A percentile compares a stretch with the other conserved stretches of the same genome.
These are phyloP conservation scores for Saturnispora serradocipensis DNA, from an alignment of 805 yeast species.

Conservation along the genomic window DNA sequence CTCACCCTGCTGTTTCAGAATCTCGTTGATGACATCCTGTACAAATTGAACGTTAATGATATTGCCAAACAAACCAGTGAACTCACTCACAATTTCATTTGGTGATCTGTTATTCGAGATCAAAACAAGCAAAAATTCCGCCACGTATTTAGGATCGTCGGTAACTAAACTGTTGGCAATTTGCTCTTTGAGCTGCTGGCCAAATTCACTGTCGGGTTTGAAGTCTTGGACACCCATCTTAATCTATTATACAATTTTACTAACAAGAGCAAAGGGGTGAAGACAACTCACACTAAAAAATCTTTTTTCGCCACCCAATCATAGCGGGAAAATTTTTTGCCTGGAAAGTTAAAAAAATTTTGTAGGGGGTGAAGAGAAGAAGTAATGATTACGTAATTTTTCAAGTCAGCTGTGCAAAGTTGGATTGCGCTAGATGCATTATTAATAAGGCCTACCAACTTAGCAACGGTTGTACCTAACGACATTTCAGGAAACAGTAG, in stretches of 20 bases:
- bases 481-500: background rate
- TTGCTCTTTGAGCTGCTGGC: slow-evolving; percentile 34
- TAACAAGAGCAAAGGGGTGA: background rate
- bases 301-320: slow-evolving; percentile 2
- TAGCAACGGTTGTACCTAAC: background rate
- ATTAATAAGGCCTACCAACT: too few species aligned
- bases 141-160: slow-evolving; percentile 52
- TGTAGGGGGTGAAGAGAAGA: too few species aligned
- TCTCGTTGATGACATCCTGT: slow-evolving; percentile 47
- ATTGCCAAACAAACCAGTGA: slow-evolving; percentile 51
- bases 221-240: slow-evolving; percentile 17
- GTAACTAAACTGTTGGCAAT: slow-evolving; percentile 35
- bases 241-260: background rate
- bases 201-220: slow-evolving; percentile 27
- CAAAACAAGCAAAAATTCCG: slow-evolving; percentile 65
- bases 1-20: slow-evolving; percentile 31
- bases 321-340: background rate
- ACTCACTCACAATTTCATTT: slow-evolving; percentile 50
- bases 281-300: background rate
- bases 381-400: background rate
- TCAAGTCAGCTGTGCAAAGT: background rate
- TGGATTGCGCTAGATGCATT: background rate
- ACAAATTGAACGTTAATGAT: slow-evolving; percentile 52
- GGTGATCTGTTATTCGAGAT: slow-evolving; percentile 60
- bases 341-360: background rate